phyloP scores from a whole-genome alignment of 192 early-diverging fungal species.

The Rhizoclosmatium globosum region DNA sequence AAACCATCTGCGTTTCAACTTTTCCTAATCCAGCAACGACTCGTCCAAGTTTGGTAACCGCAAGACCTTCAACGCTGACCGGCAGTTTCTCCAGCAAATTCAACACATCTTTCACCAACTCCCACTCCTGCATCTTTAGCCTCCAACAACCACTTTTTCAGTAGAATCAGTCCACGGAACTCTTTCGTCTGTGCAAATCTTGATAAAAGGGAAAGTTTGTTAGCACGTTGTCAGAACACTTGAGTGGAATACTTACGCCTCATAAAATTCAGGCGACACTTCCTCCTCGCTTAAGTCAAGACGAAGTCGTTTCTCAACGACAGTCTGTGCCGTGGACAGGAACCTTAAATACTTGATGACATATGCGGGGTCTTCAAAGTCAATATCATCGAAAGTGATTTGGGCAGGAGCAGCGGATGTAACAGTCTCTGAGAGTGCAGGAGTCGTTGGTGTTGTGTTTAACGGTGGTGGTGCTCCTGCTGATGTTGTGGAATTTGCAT shows the following conservation, averaged over 20 bases:
- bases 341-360: slow-evolving; percentile 24
- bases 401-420: background rate
- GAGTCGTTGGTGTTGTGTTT: background rate
- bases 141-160: slow-evolving; percentile 18
- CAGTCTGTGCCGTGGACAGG: background rate
- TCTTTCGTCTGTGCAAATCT: slow-evolving; percentile 16
- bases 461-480: background rate
- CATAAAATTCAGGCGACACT: slow-evolving; percentile 27
- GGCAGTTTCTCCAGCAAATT: slow-evolving; percentile 18
- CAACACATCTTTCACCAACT: slow-evolving; percentile 17
- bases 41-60: slow-evolving; percentile 5
- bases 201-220: background rate
- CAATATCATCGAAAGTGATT: slow-evolving; percentile 22
- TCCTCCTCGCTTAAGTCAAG: background rate
- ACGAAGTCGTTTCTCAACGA: background rate
- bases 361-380: slow-evolving; percentile 1
- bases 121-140: background rate
- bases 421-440: background rate
- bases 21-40: background rate
- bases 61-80: slow-evolving; percentile 13
- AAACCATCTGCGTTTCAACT: background rate
- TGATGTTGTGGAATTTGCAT: background rate
- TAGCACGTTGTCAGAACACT: background rate
- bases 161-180: slow-evolving; percentile 26
- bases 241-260: slow-evolving; percentile 2